Base-by-base conservation (phyloP, 306 rosid genomes). In the Canavalia ensiformis region DNA sequence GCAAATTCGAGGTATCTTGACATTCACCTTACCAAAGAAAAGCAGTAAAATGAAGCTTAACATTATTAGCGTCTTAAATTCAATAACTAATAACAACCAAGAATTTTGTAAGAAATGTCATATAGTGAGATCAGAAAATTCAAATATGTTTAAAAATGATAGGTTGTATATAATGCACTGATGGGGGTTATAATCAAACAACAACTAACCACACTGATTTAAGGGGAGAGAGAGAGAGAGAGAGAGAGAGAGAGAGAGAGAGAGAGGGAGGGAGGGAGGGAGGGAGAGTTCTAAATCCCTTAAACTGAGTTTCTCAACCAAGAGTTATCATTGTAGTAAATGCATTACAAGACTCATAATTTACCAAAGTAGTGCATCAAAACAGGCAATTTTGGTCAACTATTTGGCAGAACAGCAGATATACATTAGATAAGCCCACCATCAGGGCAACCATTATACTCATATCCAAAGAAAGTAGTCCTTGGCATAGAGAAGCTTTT, bases 31-130 rank as follows among this genome's bases (percentile, higher is more conserved):
- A 41, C 71, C 2, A 3, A 63, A 63, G 58, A 44, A 63, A n/a
- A 54, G 7, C 44, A 54, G 71, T 64, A 42, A 34, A 60, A 18
- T 34, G 18, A 62, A 50, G 55, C 82, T 69, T 70, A 71, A 58
- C 75, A 18, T 77, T 73, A 71, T 50, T 63, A 72, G 9, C 73
- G 49, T 55, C 54, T 69, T 68, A 63, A 28, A 41, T 39, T 47
- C 67, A 76, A 68, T 58, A 44, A 50, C 3, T 10, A 60, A 31
- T 4, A 60, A 42, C 45, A n/a, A 50, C 52, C 70, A 13, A 77
- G 9, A 77, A 77, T 54, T 65, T 31, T 25, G 30, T n/a, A 34
- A 18, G 12, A 59, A 31, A 69, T 58, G 72, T 30, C 25, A 29
- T 41, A 65, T 6, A 1, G 28, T 42, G 51, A 75, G 66, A 68